These are phyloP conservation scores for Cucurbita pepo DNA, from an alignment of 306 rosid genomes.

Conservation along the genomic window DNA sequence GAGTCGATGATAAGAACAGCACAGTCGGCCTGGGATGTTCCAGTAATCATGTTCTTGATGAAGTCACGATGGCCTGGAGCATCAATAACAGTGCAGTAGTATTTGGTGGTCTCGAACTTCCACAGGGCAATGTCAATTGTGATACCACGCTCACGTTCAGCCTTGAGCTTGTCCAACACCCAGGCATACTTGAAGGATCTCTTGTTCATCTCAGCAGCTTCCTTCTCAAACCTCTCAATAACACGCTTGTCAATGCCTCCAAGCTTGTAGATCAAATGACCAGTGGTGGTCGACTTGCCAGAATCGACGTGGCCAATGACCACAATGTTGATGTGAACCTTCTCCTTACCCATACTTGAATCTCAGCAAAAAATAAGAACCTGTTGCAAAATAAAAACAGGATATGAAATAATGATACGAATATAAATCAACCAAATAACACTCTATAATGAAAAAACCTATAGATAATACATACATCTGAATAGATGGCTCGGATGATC, in stretches of 20 bases:
- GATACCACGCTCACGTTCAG: constrained; percentile 89
- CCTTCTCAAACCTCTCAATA: constrained; percentile 79
- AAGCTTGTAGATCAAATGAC: constrained; percentile 82
- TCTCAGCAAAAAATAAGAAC: not conserved
- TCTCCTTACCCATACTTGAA: constrained; percentile 58
- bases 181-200: constrained; percentile 91
- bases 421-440: too few species aligned
- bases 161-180: constrained; percentile 95
- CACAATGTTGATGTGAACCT: constrained; percentile 76
- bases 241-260: constrained; percentile 97
- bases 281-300: constrained; percentile 82
- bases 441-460: not conserved
- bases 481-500: not conserved
- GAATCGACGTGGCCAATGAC: constrained; percentile 96
- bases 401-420: not conserved
- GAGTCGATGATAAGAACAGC: constrained; percentile 82
- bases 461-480: too few species aligned
- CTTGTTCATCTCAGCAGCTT: constrained; percentile 96
- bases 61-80: constrained; percentile 92
- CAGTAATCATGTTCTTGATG: constrained; percentile 86
- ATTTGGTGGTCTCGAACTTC: constrained; percentile 86
- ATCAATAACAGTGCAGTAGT: constrained; percentile 87
- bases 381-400: not conserved
- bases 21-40: constrained; percentile 83
- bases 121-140: constrained; percentile 85